Conservation (phyloP, 140 eudicot genomes). For the Oenanthe javanica region DNA sequence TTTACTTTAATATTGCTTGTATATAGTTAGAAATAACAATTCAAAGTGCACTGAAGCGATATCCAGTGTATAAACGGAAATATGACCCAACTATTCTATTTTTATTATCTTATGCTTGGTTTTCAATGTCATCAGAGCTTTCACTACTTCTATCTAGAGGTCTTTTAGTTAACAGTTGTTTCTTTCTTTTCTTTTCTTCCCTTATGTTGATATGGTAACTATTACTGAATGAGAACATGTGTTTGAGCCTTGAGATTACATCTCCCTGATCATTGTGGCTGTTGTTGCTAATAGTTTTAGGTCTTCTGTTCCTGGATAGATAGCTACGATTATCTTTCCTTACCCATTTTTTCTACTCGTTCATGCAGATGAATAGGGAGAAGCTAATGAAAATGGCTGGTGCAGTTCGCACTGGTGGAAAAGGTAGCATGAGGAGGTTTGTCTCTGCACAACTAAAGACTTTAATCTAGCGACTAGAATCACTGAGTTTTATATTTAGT, state of each 20-base stretch:
- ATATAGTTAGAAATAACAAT: background rate
- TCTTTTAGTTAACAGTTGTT: background rate
- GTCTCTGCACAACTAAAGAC: background rate
- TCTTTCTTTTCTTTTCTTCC: background rate
- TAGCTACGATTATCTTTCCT: background rate
- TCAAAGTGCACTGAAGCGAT: background rate
- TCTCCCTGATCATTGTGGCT: background rate
- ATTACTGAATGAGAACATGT: background rate
- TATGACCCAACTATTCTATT: background rate
- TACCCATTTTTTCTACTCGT: background rate
- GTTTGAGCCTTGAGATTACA: background rate
- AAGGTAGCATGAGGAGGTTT: constrained; percentile 76
- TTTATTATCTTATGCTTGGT: background rate
- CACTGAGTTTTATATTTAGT: background rate
- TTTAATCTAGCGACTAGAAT: background rate
- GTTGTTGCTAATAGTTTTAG: background rate
- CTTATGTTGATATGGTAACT: background rate
- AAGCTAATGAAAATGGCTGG: constrained; percentile 86
- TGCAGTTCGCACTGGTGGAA: constrained; percentile 86
- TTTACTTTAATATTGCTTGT: background rate
- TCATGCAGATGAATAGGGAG: constrained; percentile 72
- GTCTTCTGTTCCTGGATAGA: background rate
- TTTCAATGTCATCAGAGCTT: background rate
- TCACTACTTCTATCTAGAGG: background rate
- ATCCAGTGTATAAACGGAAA: background rate